Evolutionary conservation across 176 grass and related monocot genomes (phyloP).

Genomic region (Aegilops speltoides): DNA sequence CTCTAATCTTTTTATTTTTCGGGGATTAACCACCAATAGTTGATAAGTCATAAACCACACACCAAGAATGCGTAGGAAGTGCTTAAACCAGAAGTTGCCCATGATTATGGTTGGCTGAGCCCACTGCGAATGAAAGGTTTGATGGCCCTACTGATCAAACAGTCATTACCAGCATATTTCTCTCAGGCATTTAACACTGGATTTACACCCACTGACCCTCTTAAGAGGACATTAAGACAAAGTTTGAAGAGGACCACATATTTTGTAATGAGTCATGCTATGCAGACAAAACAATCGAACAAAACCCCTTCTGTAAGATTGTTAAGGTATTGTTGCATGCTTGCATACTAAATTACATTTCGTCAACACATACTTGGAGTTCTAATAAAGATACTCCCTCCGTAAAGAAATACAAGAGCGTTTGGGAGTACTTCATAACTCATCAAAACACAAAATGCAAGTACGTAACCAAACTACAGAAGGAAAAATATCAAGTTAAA

Average conservation of each 20-base stretch:
- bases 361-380: neutral
- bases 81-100: too few species aligned
- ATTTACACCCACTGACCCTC: neutral
- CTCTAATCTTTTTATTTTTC: too few species aligned
- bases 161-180: neutral
- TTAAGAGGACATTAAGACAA: neutral
- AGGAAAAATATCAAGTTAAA: neutral
- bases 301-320: neutral
- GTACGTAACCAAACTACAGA: neutral
- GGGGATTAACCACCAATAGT: too few species aligned
- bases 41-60: too few species aligned
- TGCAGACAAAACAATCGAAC: neutral
- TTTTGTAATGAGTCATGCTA: neutral
- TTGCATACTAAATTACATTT: neutral
- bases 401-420: too few species aligned
- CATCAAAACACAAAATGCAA: conserved; percentile 16
- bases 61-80: too few species aligned
- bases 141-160: neutral
- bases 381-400: neutral
- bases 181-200: neutral
- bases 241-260: neutral
- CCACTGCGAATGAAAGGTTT: too few species aligned
- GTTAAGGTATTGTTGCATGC: neutral
- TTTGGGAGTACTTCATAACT: neutral
- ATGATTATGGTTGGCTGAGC: too few species aligned